Base-by-base conservation (phyloP, 2,329 filamentous ascomycete species). In the Lecanicillium sp. region DNA sequence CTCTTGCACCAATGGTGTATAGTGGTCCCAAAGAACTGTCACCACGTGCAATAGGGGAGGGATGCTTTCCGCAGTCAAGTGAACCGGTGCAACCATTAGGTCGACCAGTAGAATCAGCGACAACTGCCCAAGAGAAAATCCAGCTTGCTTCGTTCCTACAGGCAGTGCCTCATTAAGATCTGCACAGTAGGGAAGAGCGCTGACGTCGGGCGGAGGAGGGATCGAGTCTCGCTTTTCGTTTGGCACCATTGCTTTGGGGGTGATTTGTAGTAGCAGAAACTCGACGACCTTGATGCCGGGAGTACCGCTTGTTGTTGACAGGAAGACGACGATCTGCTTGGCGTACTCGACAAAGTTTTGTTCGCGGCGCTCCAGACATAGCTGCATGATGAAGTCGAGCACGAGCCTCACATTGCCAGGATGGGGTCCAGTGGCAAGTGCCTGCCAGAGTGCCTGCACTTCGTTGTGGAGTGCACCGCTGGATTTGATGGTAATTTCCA, bases 311-410 rank as follows among this genome's bases (percentile, higher is more conserved):
- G 77, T 95, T 55, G 88, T 93, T 0, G 93, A 94, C 5, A 98
- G 67, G 63, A 96, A 97, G 1, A 98, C 94, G 14, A 97, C 90
- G 44, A 98, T 93, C 65, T 98, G 93, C 69, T 97, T 98, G 5
- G 91, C 91, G 61, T 94, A 95, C 57, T 96, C 89, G 48, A 98
- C 91, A 64, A 96, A 98, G 58, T 96, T 97, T 60, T 98, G 93
- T 64, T 98, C 94, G 41, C 91, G 83, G 26, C 91, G 83, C 59
- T 98, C 93, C 10, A 98, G 72, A 57, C 93, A 98, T 4, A 97
- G 77, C 23, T 83, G 84, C 66, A 98, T 97, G 65, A 98, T 93
- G 61, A 98, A 98, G 63, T 97, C 90, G 1, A 98, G 77, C 11
- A 97, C 87, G 27, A 98, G 73, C 48, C 94, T 88, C 10, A 98